These are phyloP conservation scores for Corylus avellana DNA, from an alignment of 306 rosid species.

Conservation along the genomic window DNA sequence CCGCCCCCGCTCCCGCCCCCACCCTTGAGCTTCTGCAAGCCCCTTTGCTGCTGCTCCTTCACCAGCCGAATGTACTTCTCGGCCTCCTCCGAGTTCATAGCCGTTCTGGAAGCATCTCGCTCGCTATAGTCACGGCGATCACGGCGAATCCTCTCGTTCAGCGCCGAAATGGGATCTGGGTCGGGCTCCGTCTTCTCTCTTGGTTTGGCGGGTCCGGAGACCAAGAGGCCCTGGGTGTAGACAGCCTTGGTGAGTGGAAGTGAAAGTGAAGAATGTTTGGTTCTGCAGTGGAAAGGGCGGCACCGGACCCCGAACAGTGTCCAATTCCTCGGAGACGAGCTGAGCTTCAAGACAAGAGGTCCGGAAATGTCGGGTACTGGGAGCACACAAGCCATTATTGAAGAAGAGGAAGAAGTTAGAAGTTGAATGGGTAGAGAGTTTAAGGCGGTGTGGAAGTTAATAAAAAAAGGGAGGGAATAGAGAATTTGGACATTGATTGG, in stretches of 20 bases:
- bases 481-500: conserved; percentile 34
- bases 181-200: conserved; percentile 40
- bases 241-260: conserved; percentile 39
- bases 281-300: conserved; percentile 29
- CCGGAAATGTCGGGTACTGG: conserved; percentile 38
- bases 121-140: conserved; percentile 63
- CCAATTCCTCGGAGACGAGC: conserved; percentile 41
- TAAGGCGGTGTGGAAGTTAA: conserved; percentile 13
- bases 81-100: conserved; percentile 69
- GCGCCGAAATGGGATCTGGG: conserved; percentile 57
- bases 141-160: conserved; percentile 73
- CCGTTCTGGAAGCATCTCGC: conserved; percentile 47
- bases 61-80: conserved; percentile 69
- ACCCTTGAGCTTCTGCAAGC: conserved; percentile 79
- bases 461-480: neutral
- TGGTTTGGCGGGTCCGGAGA: conserved; percentile 31
- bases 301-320: conserved; percentile 33
- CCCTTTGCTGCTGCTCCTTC: conserved; percentile 89
- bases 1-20: conserved; percentile 27
- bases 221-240: conserved; percentile 42
- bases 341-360: conserved; percentile 37
- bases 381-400: conserved; percentile 59
- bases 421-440: neutral
- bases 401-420: neutral
- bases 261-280: neutral